Conservation (phyloP, 805 yeast species). For the Schwanniomyces pseudopolymorphus region DNA sequence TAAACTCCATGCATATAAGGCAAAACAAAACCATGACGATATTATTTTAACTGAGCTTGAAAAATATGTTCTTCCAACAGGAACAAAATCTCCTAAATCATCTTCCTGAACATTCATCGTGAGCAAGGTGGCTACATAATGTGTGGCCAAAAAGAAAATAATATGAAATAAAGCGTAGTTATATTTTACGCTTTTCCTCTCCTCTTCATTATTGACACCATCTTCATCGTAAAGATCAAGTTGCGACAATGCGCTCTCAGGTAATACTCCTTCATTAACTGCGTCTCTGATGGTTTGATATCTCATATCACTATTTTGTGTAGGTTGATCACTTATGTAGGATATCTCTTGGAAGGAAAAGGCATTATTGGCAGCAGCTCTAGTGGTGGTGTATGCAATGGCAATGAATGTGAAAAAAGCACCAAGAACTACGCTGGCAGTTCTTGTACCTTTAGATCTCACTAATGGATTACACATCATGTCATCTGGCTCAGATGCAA, state of each 20-base stretch:
- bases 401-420: slow-evolving; percentile 93
- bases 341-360: slow-evolving; percentile 44
- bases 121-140: slow-evolving; percentile 89
- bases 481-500: slow-evolving; percentile 96
- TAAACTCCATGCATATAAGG: slow-evolving; percentile 85
- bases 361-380: slow-evolving; percentile 78
- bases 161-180: slow-evolving; percentile 87
- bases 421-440: slow-evolving; percentile 82
- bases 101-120: slow-evolving; percentile 89
- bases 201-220: slow-evolving; percentile 54
- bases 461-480: slow-evolving; percentile 87
- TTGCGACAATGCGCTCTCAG: slow-evolving; percentile 85
- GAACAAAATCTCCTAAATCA: slow-evolving; percentile 84
- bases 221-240: slow-evolving; percentile 55
- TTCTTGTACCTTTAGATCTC: slow-evolving; percentile 86
- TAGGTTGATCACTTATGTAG: slow-evolving; percentile 47
- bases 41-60: slow-evolving; percentile 92
- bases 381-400: slow-evolving; percentile 93
- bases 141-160: slow-evolving; percentile 92
- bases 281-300: slow-evolving; percentile 89
- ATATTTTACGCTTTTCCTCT: slow-evolving; percentile 64
- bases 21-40: slow-evolving; percentile 89
- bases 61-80: slow-evolving; percentile 96
- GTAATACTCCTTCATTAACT: slow-evolving; percentile 93
- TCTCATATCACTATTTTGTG: slow-evolving; percentile 63